phyloP scores from a whole-genome alignment of 257 asterid species.

The Solanum peruvianum region DNA sequence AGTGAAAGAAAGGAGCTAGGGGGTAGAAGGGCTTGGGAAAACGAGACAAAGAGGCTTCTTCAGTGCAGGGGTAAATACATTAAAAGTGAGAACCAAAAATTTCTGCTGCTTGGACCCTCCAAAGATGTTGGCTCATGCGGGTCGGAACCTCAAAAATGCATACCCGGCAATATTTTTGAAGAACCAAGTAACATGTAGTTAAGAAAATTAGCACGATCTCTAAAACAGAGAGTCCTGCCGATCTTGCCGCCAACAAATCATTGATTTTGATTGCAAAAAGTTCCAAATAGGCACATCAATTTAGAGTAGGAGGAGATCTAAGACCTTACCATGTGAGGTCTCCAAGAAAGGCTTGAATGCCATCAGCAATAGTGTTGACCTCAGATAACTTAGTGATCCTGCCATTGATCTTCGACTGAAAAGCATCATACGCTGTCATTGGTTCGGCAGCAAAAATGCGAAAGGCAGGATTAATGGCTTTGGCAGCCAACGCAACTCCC shows the following conservation, averaged over 20 bases:
- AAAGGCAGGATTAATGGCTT: slow-evolving; percentile 60
- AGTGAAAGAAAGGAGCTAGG: neutral
- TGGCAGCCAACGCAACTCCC: slow-evolving; percentile 86
- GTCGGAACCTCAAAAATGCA: neutral
- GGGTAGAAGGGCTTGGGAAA: neutral
- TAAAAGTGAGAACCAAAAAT: neutral
- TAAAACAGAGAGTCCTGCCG: neutral
- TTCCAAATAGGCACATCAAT: neutral
- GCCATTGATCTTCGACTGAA: slow-evolving; percentile 59
- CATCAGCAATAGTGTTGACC: slow-evolving; percentile 80
- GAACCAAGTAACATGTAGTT: neutral
- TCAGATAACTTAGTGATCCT: slow-evolving; percentile 47
- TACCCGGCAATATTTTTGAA: neutral
- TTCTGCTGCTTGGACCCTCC: neutral
- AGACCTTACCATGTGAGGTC: slow-evolving; percentile 66
- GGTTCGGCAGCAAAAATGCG: slow-evolving; percentile 79
- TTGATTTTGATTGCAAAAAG: neutral
- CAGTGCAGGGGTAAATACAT: neutral
- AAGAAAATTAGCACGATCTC: neutral
- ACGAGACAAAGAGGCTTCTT: neutral
- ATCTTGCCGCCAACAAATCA: neutral
- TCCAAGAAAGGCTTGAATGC: slow-evolving; percentile 86
- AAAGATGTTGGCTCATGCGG: neutral
- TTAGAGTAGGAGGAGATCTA: neutral
- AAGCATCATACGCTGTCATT: slow-evolving; percentile 48